Conservation (phyloP, 2,329 filamentous ascomycete genomes). For the Pseudogymnoascus sp. region DNA sequence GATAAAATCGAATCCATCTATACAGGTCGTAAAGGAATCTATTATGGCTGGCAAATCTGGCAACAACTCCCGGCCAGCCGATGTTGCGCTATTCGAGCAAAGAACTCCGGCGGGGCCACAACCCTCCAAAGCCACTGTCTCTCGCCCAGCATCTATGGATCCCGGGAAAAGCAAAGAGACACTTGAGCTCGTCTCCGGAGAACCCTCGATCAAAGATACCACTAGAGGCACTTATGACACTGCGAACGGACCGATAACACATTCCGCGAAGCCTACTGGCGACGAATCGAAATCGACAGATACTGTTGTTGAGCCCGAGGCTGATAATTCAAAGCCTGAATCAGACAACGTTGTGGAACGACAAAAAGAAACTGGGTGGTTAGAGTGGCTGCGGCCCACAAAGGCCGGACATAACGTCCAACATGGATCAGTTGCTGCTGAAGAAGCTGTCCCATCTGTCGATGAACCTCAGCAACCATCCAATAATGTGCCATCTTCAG, state of each 20-base stretch:
- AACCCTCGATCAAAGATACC: neutral
- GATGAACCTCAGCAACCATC: neutral
- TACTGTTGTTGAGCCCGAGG: neutral
- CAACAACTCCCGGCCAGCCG: constrained; percentile 24
- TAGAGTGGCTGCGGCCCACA: constrained; percentile 6
- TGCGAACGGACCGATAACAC: neutral
- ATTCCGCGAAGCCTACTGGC: neutral
- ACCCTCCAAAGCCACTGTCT: constrained; percentile 10
- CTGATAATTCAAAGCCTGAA: neutral
- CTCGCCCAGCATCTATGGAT: constrained; percentile 29
- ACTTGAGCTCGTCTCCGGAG: constrained; percentile 18
- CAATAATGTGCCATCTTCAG: neutral
- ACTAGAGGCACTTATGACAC: neutral
- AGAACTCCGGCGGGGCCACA: constrained; percentile 19
- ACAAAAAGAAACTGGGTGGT: neutral
- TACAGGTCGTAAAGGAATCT: constrained; percentile 54
- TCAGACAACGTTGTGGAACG: neutral
- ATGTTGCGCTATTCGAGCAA: constrained; percentile 27
- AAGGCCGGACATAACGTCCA: neutral
- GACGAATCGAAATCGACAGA: neutral
- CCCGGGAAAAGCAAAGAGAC: constrained; percentile 32
- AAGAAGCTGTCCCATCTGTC: neutral
- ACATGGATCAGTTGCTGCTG: neutral
- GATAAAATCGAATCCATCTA: constrained; percentile 52
- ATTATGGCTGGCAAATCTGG: constrained; percentile 45